Base-by-base conservation (phyloP, 2,329 filamentous ascomycete species). In the Penicillium sp. region DNA sequence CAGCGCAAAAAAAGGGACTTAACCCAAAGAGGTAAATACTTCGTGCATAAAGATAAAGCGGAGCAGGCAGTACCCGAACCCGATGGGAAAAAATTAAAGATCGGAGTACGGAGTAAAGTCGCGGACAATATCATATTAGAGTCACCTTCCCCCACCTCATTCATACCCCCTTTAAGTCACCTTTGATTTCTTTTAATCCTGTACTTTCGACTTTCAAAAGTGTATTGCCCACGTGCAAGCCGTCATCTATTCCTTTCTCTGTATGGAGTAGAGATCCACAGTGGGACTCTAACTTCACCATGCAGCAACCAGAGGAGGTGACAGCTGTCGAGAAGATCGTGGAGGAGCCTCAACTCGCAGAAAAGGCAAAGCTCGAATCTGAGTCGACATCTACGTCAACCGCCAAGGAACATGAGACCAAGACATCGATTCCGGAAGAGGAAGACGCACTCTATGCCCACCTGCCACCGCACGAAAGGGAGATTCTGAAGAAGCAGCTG, bases 401-500 rank as follows among this genome's bases (percentile, higher is more conserved):
- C 11, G 55, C 57, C 2, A 62, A 53, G 31, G 63, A 58, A 38
- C 59, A 54, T 58, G 52, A 61, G 55, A 79, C 81, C 44, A 60
- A 58, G 34, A 67, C 67, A 14, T 52, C 64, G 6, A 61, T 71
- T 39, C 64, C 68, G 10, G 69, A 75, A 16, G 77, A 79, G 39
- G 66, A 77, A 3, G 77, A 83, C 49, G 77, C 80, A 29, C 82
- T 83, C 3, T 86, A 84, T 66, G 76, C 77, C 24, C 84, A 90
- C 68, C 78, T 92, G 3, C 83, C 88, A 1, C 72, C 82, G 8
- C 69, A 87, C 55, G 88, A 93, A 72, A 86, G 82, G 49, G 78
- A 81, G 18, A 83, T 93, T 50, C 75, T 94, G 57, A 86, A 82
- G 69, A 79, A 77, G 55, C 90, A 94, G 74, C 79, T 92, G 58